Conservation (phyloP, 225 moss, liverwort and hornwort species). For the Climacium dendroides region DNA sequence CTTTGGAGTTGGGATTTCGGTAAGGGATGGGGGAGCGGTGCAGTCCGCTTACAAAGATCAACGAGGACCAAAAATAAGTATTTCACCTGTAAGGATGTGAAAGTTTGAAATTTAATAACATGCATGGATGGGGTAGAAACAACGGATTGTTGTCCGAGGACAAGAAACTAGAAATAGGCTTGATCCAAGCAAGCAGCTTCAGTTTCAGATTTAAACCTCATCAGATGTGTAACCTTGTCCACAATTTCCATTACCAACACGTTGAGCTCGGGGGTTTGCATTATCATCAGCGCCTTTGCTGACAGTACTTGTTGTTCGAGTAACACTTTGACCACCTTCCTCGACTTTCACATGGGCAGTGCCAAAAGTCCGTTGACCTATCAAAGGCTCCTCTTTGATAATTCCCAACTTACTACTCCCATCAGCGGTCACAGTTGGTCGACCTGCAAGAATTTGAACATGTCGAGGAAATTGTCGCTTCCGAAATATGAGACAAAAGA, state of each 20-base stretch:
- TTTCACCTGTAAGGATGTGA: conserved; percentile 57
- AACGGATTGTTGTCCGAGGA: neutral
- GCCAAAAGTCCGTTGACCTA: conserved; percentile 20
- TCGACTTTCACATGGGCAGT: conserved; percentile 55
- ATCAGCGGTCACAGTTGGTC: conserved; percentile 19
- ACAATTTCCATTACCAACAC: conserved; percentile 85
- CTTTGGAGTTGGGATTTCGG: conserved; percentile 63
- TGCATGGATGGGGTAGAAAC: neutral
- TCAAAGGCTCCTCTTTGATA: conserved; percentile 32
- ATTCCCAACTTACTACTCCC: conserved; percentile 14
- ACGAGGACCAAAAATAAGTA: conserved; percentile 73
- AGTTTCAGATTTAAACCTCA: conserved; percentile 40
- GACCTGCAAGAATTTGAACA: conserved; percentile 25
- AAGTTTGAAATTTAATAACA: neutral
- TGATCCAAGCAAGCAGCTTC: neutral
- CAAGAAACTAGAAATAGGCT: neutral
- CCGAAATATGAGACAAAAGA: conserved; percentile 92
- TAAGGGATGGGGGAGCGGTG: conserved; percentile 50
- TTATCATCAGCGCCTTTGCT: conserved; percentile 62
- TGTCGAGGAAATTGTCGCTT: conserved; percentile 76
- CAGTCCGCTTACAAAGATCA: conserved; percentile 86
- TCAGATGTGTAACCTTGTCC: conserved; percentile 96
- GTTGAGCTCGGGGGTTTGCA: conserved; percentile 42
- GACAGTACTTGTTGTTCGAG: conserved; percentile 26
- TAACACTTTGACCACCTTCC: conserved; percentile 38